Evolutionary conservation across 1,284 basidiomycete species (phyloP).

Genomic region (Gymnopus androsaceus): DNA sequence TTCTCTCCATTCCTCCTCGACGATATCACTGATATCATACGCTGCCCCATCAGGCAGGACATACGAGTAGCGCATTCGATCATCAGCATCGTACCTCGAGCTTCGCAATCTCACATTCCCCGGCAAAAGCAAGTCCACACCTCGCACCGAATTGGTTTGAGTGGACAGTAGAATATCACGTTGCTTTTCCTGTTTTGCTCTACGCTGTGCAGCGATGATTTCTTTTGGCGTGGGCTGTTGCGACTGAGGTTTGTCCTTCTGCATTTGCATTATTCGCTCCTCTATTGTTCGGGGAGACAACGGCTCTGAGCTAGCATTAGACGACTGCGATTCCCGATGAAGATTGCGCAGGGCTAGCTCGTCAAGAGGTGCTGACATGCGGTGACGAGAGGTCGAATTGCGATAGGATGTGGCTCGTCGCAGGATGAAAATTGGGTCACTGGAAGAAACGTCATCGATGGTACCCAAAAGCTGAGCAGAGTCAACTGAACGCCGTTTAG

Average conservation of each 20-base stretch:
- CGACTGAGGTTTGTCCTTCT: constrained; percentile 30
- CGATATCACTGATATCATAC: constrained; percentile 89
- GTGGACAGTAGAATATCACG: constrained; percentile 84
- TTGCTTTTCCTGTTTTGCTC: constrained; percentile 82
- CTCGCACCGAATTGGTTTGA: constrained; percentile 80
- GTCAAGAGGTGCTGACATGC: constrained; percentile 72
- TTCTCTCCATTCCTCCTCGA: constrained; percentile 82
- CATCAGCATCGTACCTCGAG: constrained; percentile 67
- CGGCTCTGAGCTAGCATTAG: constrained; percentile 21
- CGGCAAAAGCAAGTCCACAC: constrained; percentile 84
- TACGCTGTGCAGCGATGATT: constrained; percentile 91
- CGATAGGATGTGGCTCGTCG: constrained; percentile 76
- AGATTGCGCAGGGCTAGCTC: constrained; percentile 72
- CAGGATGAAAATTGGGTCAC: constrained; percentile 89
- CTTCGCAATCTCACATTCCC: constrained; percentile 86
- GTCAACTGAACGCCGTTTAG: constrained; percentile 88
- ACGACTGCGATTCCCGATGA: constrained; percentile 64
- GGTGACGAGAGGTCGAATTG: constrained; percentile 62
- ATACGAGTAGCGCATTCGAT: constrained; percentile 88
- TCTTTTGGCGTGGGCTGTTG: constrained; percentile 74
- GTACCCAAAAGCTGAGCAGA: constrained; percentile 71
- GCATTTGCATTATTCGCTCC: background rate
- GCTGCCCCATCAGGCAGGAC: constrained; percentile 85
- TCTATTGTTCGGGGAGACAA: constrained; percentile 19
- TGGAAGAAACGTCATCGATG: constrained; percentile 72